Base-by-base conservation (phyloP, 257 asterid species). In the Solanum ossicruentum region DNA sequence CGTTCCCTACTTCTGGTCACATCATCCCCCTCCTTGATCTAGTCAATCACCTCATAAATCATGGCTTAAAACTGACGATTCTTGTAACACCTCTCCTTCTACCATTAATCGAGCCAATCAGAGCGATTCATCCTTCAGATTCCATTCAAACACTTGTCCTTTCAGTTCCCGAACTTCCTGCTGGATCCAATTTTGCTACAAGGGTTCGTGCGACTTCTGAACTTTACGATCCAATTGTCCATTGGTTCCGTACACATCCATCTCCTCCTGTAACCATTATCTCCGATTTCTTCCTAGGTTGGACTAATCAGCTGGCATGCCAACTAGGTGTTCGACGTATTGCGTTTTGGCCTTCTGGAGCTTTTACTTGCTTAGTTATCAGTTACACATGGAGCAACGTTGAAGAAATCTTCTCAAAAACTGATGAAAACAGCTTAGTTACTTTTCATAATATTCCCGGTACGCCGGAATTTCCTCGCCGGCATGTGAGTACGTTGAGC, bases 221-320 rank as follows among this genome's bases (percentile, higher is more conserved):
- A 13, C 83, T 89, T 28, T 28, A 36, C 2, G 77, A 70, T 45
- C 87, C 88, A 3, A 52, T 89, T 18, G 60, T 61, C 17, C 84
- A 87, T n/a, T 89, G 91, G 88, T 87, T 82, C 56, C 81, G 47
- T 13, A 13, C 45, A 13, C 88, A 89, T 5, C 88, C 87, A n/a
- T 83, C 84, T 3, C 89, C 88, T 0, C 89, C 89, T 0, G 85
- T 83, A 5, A 87, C 87, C 0, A 83, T 89, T 3, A 21, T 89
- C 10, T 87, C 89, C 0, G 89, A 87, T 75, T 78, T 89, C 47
- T 85, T 89, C 67, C 83, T 89, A 5, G 89, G 89, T 32, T 89
- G 89, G 88, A 86, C 89, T 15, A 41, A 86, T 10, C 20, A 52
- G 20, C 65, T 87, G 5, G 89, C 87, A 13, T 17, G 75, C 8